Evolutionary conservation across 805 yeast genomes (phyloP), one percentile per base, ranked within the genome.

Genomic region (Starmerella apicola): DNA sequence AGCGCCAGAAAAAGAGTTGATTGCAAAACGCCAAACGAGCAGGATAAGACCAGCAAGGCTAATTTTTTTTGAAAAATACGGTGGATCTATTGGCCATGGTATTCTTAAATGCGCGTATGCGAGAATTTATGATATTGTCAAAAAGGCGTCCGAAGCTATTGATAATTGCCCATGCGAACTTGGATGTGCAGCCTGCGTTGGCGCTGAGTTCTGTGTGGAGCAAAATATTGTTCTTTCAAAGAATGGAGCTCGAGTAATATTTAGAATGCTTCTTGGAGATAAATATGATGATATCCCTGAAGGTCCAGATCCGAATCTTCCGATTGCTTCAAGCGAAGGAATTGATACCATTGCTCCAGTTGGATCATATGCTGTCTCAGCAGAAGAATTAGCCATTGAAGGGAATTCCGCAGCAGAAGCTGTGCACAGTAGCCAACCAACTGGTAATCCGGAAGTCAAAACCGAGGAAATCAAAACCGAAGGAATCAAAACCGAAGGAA

Each of bases 1-100:
- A 53, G 96, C 97, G 0, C 96, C 98, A 0, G 94, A 85, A 49
- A 91, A 91, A 52, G 99, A 91, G 55, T 82, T 88, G 66, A 23
- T 21, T 4, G 82, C 95, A 1, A 68, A 70, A 36, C 61, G 84
- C 22, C 81, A 81, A 53, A 70, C 88, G 0, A 59, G 60, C 15
- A 63, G 98, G 30, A 72, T 71, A 41, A 63, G 99, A 31, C 97
- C 97, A 0, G 94, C 94, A 0, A 64, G 98, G 39, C 62, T 91
- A 36, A 74, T 86, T 1, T 81, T 91, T 50, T 76, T 76, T 54
- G 97, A 91, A 57, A 69, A 83, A 1, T 75, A 77, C 52, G 95
- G 94, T 9, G 94, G 94, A 1, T 67, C 67, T 40, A 64, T 67
- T 33, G 95, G 95, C 0, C 72, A 83, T 0, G 97, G 97, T 0